Conservation (phyloP, 352 stramenopile species). For the Globisporangium camurandrum region DNA sequence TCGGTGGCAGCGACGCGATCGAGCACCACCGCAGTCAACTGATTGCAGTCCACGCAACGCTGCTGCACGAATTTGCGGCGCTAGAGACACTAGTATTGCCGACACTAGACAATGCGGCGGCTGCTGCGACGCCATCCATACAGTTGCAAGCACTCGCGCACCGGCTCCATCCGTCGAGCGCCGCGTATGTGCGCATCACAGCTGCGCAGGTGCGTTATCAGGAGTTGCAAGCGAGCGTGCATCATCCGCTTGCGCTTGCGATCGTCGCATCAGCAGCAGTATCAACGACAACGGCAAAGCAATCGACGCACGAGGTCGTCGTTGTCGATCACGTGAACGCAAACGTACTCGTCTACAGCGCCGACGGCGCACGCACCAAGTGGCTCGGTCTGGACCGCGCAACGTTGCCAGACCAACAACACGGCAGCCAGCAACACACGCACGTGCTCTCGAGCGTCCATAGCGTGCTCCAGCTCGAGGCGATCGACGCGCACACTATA, state of each 20-base stretch:
- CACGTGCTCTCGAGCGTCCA: conserved; percentile 19
- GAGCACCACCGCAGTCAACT: conserved; percentile 31
- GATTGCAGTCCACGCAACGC: conserved; percentile 12
- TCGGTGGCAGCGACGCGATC: conserved; percentile 34
- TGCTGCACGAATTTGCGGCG: conserved; percentile 25
- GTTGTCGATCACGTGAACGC: conserved; percentile 50
- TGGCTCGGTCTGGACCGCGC: conserved; percentile 23
- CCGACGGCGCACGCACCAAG: conserved; percentile 30
- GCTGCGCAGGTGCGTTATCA: conserved; percentile 21
- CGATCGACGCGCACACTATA: background rate
- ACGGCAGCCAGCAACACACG: conserved; percentile 1
- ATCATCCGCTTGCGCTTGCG: conserved; percentile 24
- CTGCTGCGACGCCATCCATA: no score
- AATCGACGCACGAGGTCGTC: conserved; percentile 33
- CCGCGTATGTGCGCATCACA: conserved; percentile 30
- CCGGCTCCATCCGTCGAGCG: conserved; percentile 32
- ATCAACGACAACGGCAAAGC: no score
- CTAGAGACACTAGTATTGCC: conserved; percentile 4
- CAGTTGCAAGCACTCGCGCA: no score
- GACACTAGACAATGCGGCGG: no score
- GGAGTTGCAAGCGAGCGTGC: conserved; percentile 23
- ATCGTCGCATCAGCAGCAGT: conserved; percentile 25
- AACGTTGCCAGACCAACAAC: no score
- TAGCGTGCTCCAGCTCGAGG: conserved; percentile 17
- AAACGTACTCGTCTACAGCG: conserved; percentile 38